A percentile compares a stretch with the other conserved stretches of the same genome.
Evolutionary conservation across 2,329 filamentous ascomycete species (phyloP).

Genomic region (Curvularia spicifera): DNA sequence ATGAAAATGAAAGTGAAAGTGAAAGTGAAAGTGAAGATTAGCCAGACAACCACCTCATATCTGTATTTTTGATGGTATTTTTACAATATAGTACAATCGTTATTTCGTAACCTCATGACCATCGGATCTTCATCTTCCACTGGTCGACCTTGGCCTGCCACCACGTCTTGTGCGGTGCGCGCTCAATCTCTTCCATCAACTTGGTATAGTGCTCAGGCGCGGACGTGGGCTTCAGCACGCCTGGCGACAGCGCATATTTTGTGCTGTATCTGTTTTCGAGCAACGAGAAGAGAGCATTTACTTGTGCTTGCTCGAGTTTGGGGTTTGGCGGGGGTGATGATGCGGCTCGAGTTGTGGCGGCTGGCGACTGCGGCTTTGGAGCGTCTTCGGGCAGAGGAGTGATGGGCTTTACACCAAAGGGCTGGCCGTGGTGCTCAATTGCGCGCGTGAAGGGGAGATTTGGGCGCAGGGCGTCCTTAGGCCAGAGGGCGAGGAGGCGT

Average conservation of each 20-base stretch:
- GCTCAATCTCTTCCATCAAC: conserved; percentile 47
- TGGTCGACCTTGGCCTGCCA: conserved; percentile 43
- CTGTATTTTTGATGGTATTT: not conserved
- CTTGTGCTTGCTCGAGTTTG: conserved; percentile 52
- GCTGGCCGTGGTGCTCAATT: conserved; percentile 51
- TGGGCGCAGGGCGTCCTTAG: conserved; percentile 58
- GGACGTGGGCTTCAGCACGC: conserved; percentile 40
- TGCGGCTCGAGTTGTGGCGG: conserved; percentile 16
- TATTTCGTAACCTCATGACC: conserved; percentile 24
- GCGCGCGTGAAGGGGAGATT: conserved; percentile 54
- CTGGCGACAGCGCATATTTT: conserved; percentile 39
- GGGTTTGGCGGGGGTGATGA: conserved; percentile 24
- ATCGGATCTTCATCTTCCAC: conserved; percentile 50
- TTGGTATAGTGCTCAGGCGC: conserved; percentile 47
- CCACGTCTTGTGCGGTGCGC: conserved; percentile 46
- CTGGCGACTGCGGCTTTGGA: conserved; percentile 15
- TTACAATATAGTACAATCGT: conserved; percentile 15
- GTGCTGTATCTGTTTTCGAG: conserved; percentile 64
- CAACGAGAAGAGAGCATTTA: conserved; percentile 67
- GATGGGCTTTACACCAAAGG: conserved; percentile 39
- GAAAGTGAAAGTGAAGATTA: not conserved
- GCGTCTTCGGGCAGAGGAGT: conserved; percentile 21
- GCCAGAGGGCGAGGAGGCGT: conserved; percentile 58
- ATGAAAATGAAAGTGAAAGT: not conserved
- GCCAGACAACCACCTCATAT: not conserved